Evolutionary conservation across 305 asterid species (phyloP), one percentile per base, ranked within the genome.

Genomic region (Fraxinus velutina): DNA sequence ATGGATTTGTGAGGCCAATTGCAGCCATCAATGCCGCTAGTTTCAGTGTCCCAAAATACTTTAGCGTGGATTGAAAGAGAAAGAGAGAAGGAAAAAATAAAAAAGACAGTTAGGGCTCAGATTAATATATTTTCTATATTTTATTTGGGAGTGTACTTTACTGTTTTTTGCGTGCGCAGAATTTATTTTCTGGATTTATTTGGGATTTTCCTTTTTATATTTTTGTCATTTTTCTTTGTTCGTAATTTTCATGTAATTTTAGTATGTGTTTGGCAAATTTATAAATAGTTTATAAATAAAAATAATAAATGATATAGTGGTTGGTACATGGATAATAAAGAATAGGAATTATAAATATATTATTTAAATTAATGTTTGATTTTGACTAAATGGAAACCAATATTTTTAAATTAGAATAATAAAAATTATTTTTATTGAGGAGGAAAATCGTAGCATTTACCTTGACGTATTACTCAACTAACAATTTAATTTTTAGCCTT

Each of bases 1-100:
- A 83, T 79, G 91, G 82, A 79, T 76, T 86, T 2, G 87, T 55
- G 73, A 95, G 82, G 82, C 90, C 85, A 57, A 90, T 85, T 84
- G 88, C 83, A 73, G 92, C 94, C 90, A 87, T 91, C 77, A 68
- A 70, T 29, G 80, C 44, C 29, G 50, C 13, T 19, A 81, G 77
- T 42, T 73, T 19, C 80, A n/a, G 77, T 5, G 39, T 68, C 39
- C 37, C 37, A 29, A 75, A 44, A 44, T 44, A 9, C 3, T 30
- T 32, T 2, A 12, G 34, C 29, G 44, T 71, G 42, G 44, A 71
- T 32, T 32, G 75, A 32, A 12, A 32, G 22, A 32, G 4, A 70
- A 0, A 75, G 34, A 39, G 13, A 29, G 21, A 24, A 5, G 7
- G 19, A 39, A 27, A 75, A 27, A 12, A 12, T 39, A 10, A 15